Base-by-base conservation (phyloP, 225 moss, liverwort and hornwort species). In the Sphagnum contortum region DNA sequence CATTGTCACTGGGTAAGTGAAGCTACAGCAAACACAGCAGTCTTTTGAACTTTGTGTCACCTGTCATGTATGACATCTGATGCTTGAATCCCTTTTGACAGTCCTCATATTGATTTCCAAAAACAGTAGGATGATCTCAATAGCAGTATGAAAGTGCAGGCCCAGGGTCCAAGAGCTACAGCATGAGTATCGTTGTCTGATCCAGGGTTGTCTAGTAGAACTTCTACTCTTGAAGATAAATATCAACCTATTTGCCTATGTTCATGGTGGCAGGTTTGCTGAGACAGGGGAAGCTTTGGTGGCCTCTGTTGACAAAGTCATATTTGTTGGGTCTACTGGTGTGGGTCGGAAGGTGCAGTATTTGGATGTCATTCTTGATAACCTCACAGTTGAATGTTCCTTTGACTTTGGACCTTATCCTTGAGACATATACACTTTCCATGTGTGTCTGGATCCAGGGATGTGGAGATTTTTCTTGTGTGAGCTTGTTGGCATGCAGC, bases 261-360 rank as follows among this genome's bases (percentile, higher is more conserved):
- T 50, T 56, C 46, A 49, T 29, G 9, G 50, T 56, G 50, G 48
- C 67, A 81, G 81, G 66, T 83, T 76, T 75, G 83, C 73, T 47
- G 76, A 79, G 54, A 79, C 83, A 49, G 83, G 83, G 50, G 71
- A 50, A 46, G 83, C 75, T 29, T 66, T 83, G 49, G 71, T 83
- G 53, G 74, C 79, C 13, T 70, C 74, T 13, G 83, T 83, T 12
- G 83, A 83, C 71, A 83, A 83, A 62, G 57, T 83, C 12, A 83
- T 83, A n/a, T 83, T 83, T 72, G 83, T 83, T 6, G 83, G 83
- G 55, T 83, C 83, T 13, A 79, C 83, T 48, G 69, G 71, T 3
- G 69, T 77, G 48, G 83, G 83, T 50, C 76, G 71, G 64, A 83
- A 83, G 83, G 82, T 81, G 72, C 49, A 45, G 13, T 65, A 8